Evolutionary conservation across 1,284 basidiomycete genomes (phyloP), one percentile per base, ranked within the genome.

Genomic region (Volvariella surrecta): DNA sequence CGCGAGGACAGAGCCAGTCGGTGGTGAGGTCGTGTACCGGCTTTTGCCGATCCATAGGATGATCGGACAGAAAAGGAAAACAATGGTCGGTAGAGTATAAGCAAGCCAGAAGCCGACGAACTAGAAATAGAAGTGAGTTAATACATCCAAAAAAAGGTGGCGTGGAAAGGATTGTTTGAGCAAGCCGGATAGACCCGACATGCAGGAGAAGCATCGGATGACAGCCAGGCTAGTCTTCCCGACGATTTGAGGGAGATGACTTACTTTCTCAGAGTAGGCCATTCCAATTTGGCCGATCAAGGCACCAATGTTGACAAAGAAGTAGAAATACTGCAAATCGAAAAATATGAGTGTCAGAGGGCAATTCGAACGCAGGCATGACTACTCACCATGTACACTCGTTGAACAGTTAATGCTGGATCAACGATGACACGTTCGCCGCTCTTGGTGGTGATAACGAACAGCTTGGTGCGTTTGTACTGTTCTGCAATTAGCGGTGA

Each of bases 401-500:
- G 71, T 9, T 79, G 67, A 3, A 79, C 70, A 1, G 91, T 93
- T 54, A 84, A 54, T 0, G 68, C 58, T 0, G 90, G 91, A 58
- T 93, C 89, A 28, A 92, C 76, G 48, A 93, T 81, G 43, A 93
- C 87, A 28, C 79, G 69, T 59, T 90, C 83, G 37, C 89, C 89
- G 16, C 58, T 64, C 48, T 68, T 72, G 1, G 71, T 73, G 2
- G 69, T 74, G 2, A 56, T 45, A 22, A 86, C 62, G 56, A 79
- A 82, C 11, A 71, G 61, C 50, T 71, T 81, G 30, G 67, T 72
- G 43, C 68, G 67, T 47, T 61, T 68, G 57, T 84, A 82, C 56
- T 90, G 83, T 63, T 93, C 85, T 32, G 87, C 88, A 31, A 90
- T 71, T 44, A 90, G 67, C 0, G 87, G 85, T 0, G 82, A 83